These are phyloP conservation scores for Calonectria pauciramosa DNA, from an alignment of 2,329 filamentous ascomycete species.

Conservation along the genomic window DNA sequence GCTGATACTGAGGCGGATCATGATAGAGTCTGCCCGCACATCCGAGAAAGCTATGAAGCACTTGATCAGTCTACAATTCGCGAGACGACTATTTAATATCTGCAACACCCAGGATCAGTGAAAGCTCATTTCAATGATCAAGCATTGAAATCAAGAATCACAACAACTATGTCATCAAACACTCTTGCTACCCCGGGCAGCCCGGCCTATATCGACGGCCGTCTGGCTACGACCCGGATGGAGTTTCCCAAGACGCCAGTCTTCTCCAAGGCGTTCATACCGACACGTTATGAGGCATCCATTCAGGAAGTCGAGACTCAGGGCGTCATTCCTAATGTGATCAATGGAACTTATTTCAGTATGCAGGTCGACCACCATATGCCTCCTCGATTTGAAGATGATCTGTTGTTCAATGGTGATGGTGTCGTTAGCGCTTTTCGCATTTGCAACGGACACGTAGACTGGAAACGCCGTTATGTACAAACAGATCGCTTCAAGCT, in stretches of 20 bases:
- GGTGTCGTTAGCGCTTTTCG: slow-evolving; percentile 27
- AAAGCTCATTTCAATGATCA: not conserved
- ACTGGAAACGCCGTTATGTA: slow-evolving; percentile 15
- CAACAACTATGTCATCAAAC: not conserved
- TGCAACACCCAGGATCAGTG: no score
- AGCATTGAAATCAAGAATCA: not conserved
- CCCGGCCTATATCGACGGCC: not conserved
- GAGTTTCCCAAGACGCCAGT: not conserved
- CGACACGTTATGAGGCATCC: not conserved
- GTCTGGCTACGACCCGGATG: not conserved
- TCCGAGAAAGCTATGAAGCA: no score
- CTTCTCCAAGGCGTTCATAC: not conserved
- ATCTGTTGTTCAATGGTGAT: slow-evolving; percentile 32
- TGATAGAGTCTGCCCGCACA: no score
- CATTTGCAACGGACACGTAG: slow-evolving; percentile 11
- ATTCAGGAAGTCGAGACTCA: not conserved
- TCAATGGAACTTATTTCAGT: slow-evolving; percentile 33
- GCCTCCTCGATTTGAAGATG: slow-evolving; percentile 25
- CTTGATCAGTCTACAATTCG: no score
- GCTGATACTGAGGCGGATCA: no score
- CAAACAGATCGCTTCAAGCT: slow-evolving; percentile 1
- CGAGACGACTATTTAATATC: no score
- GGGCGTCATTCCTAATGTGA: slow-evolving; percentile 15
- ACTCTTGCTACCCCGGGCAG: not conserved
- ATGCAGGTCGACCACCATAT: slow-evolving; percentile 31